Evolutionary conservation across 1,284 basidiomycete genomes (phyloP).

Genomic region (Sporisorium sorghi): DNA sequence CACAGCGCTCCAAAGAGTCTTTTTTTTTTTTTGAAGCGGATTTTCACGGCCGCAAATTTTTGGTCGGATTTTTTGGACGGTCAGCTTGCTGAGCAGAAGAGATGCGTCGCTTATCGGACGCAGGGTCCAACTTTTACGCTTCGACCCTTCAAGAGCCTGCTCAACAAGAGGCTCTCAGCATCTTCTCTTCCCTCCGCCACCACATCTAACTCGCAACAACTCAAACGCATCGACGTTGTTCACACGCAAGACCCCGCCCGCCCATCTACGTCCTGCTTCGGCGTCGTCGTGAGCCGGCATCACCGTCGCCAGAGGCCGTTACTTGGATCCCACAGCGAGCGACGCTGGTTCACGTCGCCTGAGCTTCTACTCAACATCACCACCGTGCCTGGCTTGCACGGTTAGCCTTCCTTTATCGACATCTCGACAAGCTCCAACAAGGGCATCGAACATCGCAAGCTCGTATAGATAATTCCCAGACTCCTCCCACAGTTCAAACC

Average conservation of each 20-base stretch:
- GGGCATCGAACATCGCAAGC: background rate
- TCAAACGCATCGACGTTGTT: background rate
- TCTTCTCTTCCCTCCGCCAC: background rate
- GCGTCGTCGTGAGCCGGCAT: constrained; percentile 36
- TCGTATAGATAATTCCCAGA: background rate
- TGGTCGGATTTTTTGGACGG: background rate
- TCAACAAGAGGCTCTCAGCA: background rate
- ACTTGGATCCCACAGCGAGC: background rate
- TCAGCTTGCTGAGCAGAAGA: background rate
- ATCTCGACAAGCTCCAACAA: background rate
- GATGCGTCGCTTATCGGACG: background rate
- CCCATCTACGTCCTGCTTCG: background rate
- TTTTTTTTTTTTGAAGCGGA: background rate
- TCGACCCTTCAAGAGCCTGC: background rate
- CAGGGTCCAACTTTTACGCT: constrained; percentile 6
- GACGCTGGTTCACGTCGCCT: constrained; percentile 17
- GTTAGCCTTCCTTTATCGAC: background rate
- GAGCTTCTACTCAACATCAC: background rate
- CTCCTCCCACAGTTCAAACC: background rate
- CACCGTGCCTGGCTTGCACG: constrained; percentile 28
- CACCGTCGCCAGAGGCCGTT: constrained; percentile 13
- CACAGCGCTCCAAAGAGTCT: background rate
- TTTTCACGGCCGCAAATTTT: constrained; percentile 5
- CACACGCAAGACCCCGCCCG: background rate
- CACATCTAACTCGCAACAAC: background rate